phyloP scores from a whole-genome alignment of 2,329 filamentous ascomycete genomes.

The Botrytis medusae region DNA sequence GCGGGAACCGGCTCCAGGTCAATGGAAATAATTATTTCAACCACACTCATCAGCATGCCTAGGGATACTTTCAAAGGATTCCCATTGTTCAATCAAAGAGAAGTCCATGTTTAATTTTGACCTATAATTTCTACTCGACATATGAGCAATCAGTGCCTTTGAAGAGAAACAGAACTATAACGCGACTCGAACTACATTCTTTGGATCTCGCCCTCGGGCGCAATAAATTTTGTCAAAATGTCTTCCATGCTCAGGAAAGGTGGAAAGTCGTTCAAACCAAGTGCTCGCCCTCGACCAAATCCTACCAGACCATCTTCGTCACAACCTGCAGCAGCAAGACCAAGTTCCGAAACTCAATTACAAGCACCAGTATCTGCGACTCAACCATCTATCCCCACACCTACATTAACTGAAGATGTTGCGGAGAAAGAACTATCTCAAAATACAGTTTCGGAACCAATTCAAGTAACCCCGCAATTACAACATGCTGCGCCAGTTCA shows the following conservation, averaged over 20 bases:
- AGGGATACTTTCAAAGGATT: background rate
- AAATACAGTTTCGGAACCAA: background rate
- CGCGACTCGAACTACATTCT: constrained; percentile 5
- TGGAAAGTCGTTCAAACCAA: constrained; percentile 58
- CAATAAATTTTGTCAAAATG: constrained; percentile 20
- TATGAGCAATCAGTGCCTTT: background rate
- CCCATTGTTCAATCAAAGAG: constrained; percentile 5
- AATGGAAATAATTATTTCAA: constrained; percentile 18
- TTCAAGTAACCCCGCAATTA: constrained; percentile 12
- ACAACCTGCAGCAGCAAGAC: constrained; percentile 43
- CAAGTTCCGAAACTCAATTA: constrained; percentile 44
- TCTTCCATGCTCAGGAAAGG: constrained; percentile 23
- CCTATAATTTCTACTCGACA: background rate
- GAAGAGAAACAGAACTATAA: background rate
- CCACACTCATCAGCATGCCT: background rate
- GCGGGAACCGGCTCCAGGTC: constrained; percentile 20
- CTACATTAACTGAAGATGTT: background rate
- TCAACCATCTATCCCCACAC: constrained; percentile 23
- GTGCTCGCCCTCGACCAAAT: constrained; percentile 57
- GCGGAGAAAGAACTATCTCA: background rate
- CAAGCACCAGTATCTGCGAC: constrained; percentile 34
- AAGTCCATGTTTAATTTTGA: background rate
- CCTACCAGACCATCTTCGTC: constrained; percentile 46
- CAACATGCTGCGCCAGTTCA: background rate
- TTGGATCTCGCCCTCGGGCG: constrained; percentile 18